Evolutionary conservation across 805 yeast species (phyloP), one percentile per base, ranked within the genome.

Genomic region (Zygoascus bituminiphila): DNA sequence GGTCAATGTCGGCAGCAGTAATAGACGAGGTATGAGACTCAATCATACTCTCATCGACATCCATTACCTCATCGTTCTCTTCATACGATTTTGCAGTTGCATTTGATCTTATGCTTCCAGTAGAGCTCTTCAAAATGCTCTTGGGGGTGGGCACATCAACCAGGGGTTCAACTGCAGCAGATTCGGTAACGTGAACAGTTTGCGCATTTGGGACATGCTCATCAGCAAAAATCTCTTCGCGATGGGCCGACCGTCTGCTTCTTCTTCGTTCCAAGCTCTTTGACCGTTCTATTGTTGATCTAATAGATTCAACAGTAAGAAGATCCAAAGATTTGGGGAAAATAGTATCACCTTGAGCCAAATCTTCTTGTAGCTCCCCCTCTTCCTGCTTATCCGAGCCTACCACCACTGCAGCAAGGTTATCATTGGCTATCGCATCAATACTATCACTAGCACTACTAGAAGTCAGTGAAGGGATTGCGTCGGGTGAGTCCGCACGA

Each of bases 241-340:
- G 42, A 19, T 46, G 40, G 2, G 51, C 50, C 3, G 56, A 52
- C 39, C 58, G 51, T 24, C 55, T 46, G 47, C 65, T 59, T n/a
- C 61, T 58, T 45, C 65, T 55, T 17, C 69, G 50, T 47, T 64
- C 68, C 33, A 66, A 52, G 31, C 63, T 57, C 33, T 61, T 63
- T 8, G 65, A 56, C 24, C 69, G 59, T 47, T 65, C 66, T 5
- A 66, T 52, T 4, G 68, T 58, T 29, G 60, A 55, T 35, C 66
- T 60, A 23, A 66, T 63, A 9, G 56, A 53, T 42, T 61, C 67
- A 5, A 65, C 63, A n/a, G 60, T 57, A 14, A 54, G 45, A 5
- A 55, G 52, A 39, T 62, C 67, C 25, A 63, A 56, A n/a, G 54
- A 56, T 50, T 59, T 60, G 9, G 67, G 67, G 51, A 63, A 63